phyloP scores from a whole-genome alignment of 441 rosid species.

The Euphorbia corollata region DNA sequence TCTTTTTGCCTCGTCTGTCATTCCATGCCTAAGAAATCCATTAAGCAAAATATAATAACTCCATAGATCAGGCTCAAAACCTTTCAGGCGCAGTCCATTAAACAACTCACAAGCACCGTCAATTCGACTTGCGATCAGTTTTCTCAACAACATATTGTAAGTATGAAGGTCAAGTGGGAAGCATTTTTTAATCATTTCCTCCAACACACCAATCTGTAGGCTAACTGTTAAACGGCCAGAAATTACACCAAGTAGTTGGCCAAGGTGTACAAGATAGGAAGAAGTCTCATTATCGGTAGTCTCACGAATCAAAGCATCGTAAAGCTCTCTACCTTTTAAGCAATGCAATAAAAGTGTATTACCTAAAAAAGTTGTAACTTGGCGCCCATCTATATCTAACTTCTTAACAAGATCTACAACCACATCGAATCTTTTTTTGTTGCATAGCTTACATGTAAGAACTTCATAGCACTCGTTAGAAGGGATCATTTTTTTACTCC shows the following conservation, averaged over 20 bases:
- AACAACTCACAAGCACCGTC: slow-evolving; percentile 43
- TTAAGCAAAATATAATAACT: slow-evolving; percentile 39
- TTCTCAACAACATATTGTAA: slow-evolving; percentile 53
- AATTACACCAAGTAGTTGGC: slow-evolving; percentile 56
- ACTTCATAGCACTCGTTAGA: slow-evolving; percentile 50
- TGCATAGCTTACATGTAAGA: slow-evolving; percentile 42
- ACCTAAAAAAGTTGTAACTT: slow-evolving; percentile 60
- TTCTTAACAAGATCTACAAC: slow-evolving; percentile 47
- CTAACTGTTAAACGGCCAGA: slow-evolving; percentile 34
- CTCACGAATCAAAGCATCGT: slow-evolving; percentile 48
- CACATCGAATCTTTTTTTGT: slow-evolving; percentile 27
- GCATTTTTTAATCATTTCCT: slow-evolving; percentile 49
- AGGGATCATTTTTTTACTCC: slow-evolving; percentile 34
- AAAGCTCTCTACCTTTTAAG: slow-evolving; percentile 37
- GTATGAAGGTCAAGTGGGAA: slow-evolving; percentile 52
- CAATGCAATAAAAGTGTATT: slow-evolving; percentile 58
- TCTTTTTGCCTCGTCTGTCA: slow-evolving; percentile 31
- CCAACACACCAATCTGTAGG: slow-evolving; percentile 34
- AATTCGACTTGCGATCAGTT: slow-evolving; percentile 30
- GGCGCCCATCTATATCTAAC: slow-evolving; percentile 38
- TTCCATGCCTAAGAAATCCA: slow-evolving; percentile 35
- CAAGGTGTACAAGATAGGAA: slow-evolving; percentile 35
- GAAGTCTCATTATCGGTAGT: slow-evolving; percentile 32
- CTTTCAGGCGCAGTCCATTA: slow-evolving; percentile 38
- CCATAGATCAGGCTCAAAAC: slow-evolving; percentile 58